These are phyloP conservation scores for Nadsonia fulvescens DNA, from an alignment of 805 yeast genomes.

Conservation along the genomic window DNA sequence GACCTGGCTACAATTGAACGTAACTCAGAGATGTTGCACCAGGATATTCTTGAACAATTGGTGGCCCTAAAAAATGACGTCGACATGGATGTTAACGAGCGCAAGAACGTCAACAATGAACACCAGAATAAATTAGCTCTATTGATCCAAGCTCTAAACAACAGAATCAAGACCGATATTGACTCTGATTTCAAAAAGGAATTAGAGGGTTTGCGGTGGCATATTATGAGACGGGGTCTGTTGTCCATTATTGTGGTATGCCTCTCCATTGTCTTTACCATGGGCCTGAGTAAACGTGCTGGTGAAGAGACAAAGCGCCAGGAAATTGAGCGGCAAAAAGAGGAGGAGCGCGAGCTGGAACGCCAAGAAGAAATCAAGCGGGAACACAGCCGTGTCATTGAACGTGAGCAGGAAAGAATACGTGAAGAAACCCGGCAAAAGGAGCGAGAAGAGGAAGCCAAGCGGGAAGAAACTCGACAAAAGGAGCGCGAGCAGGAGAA, in stretches of 20 bases:
- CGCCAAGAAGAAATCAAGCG: no score
- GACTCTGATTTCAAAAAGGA: constrained; percentile 69
- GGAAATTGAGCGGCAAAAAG: no score
- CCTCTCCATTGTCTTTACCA: no score
- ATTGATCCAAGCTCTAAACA: constrained; percentile 64
- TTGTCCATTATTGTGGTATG: constrained; percentile 49
- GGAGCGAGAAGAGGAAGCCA: constrained; percentile 3
- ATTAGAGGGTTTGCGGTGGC: constrained; percentile 84
- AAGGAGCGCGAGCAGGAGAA: no score
- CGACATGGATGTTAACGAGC: constrained; percentile 71
- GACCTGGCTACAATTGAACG: constrained; percentile 54
- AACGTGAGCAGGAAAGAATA: constrained; percentile 2
- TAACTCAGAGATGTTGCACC: constrained; percentile 52
- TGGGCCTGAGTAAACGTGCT: no score
- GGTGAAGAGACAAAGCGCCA: no score
- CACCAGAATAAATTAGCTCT: constrained; percentile 50
- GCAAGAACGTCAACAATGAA: constrained; percentile 66
- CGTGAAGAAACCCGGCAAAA: no score
- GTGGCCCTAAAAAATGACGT: constrained; percentile 54
- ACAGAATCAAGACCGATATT: constrained; percentile 66
- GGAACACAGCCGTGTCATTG: no score
- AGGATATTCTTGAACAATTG: constrained; percentile 50
- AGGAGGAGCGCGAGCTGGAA: no score
- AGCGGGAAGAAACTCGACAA: constrained; percentile 1
- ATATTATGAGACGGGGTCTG: constrained; percentile 74